Percentiles rank a stretch among this genome's conserved stretches.
Evolutionary conservation across 2,329 filamentous ascomycete genomes (phyloP).

Genomic region (Coniochaeta sp.): DNA sequence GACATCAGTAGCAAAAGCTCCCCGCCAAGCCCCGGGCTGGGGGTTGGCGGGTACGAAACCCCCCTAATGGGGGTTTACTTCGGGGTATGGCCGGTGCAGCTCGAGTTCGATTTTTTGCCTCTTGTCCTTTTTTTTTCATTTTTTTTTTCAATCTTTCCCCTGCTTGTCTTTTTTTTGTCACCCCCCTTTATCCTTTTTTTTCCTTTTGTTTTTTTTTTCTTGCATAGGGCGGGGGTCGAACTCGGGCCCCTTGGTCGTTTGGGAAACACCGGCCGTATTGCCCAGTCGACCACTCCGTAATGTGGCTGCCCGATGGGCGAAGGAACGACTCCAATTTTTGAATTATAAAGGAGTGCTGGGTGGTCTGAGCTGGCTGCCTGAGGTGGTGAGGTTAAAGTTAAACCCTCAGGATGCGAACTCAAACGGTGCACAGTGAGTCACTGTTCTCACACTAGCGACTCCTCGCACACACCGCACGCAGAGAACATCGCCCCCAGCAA

Average conservation of each 20-base stretch:
- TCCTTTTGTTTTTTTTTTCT: not conserved
- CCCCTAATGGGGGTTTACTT: not conserved
- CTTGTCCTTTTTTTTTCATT: not conserved
- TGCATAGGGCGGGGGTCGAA: not conserved
- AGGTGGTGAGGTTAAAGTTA: not conserved
- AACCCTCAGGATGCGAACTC: not conserved
- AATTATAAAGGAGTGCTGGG: not conserved
- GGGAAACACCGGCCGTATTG: not conserved
- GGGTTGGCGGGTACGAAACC: not conserved
- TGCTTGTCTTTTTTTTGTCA: not conserved
- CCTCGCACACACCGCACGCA: too few relatives aligned
- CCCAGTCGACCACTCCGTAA: not conserved
- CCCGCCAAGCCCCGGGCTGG: not conserved
- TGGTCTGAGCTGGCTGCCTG: not conserved
- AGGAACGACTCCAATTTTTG: not conserved
- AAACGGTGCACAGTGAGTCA: too few relatives aligned
- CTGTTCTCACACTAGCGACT: too few relatives aligned
- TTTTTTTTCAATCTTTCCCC: not conserved
- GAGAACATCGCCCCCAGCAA: too few relatives aligned
- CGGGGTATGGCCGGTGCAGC: not conserved
- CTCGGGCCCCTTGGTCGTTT: not conserved
- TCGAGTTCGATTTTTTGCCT: not conserved
- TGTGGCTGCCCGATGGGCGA: not conserved
- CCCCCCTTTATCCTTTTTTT: not conserved
- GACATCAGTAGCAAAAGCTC: not conserved